Conservation (phyloP, 2,329 filamentous ascomycete genomes). For the Teratosphaeria zuluensis region DNA sequence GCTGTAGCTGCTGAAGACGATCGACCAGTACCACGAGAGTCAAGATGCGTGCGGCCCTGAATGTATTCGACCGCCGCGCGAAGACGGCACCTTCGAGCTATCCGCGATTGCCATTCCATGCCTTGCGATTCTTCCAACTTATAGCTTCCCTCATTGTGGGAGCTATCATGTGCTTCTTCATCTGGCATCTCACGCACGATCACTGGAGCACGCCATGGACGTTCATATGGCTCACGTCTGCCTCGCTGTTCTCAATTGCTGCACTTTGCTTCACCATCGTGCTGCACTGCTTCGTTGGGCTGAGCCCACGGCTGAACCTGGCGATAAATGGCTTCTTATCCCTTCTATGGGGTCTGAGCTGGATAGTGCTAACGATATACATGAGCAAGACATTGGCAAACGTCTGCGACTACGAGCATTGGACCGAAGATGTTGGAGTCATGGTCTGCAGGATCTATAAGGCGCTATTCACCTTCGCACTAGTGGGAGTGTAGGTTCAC, state of each 20-base stretch:
- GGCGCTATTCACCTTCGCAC: constrained; percentile 47
- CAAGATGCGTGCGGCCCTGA: constrained; percentile 2
- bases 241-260: constrained; percentile 44
- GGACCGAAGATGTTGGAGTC: constrained; percentile 46
- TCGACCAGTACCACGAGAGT: background rate
- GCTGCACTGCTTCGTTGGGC: constrained; percentile 42
- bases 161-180: constrained; percentile 46
- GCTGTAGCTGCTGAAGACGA: background rate
- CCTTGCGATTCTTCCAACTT: constrained; percentile 32
- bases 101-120: constrained; percentile 35
- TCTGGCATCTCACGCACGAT: constrained; percentile 43
- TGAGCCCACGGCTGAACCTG: constrained; percentile 44
- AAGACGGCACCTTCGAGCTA: constrained; percentile 35
- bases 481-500: constrained; percentile 35
- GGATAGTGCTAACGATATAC: constrained; percentile 45
- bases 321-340: constrained; percentile 39
- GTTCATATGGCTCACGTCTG: constrained; percentile 45
- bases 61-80: constrained; percentile 18
- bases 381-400: constrained; percentile 43
- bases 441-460: constrained; percentile 51
- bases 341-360: constrained; percentile 43
- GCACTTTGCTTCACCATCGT: constrained; percentile 39
- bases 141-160: constrained; percentile 41
- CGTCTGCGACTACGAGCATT: constrained; percentile 38
- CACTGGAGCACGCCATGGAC: constrained; percentile 48